Evolutionary conservation across 1,139 yeast genomes (phyloP), one percentile per base, ranked within the genome.

Genomic region (Taiozyma sp.): DNA sequence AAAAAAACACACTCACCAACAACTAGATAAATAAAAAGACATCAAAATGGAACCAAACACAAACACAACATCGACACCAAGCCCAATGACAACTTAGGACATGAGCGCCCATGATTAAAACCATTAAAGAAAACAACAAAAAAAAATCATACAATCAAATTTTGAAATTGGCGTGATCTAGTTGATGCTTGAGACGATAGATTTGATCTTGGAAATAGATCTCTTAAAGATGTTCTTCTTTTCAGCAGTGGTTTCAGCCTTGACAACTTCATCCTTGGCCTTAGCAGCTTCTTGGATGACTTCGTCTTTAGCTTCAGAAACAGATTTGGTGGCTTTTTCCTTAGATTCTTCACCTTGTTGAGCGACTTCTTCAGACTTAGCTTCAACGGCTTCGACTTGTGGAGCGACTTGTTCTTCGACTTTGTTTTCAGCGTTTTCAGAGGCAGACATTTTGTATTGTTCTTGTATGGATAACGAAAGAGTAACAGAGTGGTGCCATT

Each of bases 151-250:
- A 21, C 7, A 37, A 30, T 30, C 39, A 35, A 16, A 35, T n/a
- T 24, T 24, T 24, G 26, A 35, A 35, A 35, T 13, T 9, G 39
- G 21, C 39, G 11, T 13, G 14, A 32, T 37, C 42, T 53, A 52
- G 56, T 55, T 55, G 47, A 60, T 47, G 13, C 44, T 29, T 30
- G 49, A 42, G 45, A 50, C 52, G 34, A 60, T 28, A 22, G 74
- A 73, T 72, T 75, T 79, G 63, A 80, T 70, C 65, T 74, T 76
- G 58, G 68, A 64, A 55, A 75, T 62, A 51, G 77, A 66, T 67
- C 72, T 79, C 73, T 76, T 79, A 69, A 77, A 72, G 64, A 76
- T 68, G 56, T 74, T 73, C 62, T 72, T 72, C 76, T 77, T 78
- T 37, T 37, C 41, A 37, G 41, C 14, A 19, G 41, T 16, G 7